Evolutionary conservation across 2,329 filamentous ascomycete genomes (phyloP).

Genomic region (Gaeumannomyces tritici): DNA sequence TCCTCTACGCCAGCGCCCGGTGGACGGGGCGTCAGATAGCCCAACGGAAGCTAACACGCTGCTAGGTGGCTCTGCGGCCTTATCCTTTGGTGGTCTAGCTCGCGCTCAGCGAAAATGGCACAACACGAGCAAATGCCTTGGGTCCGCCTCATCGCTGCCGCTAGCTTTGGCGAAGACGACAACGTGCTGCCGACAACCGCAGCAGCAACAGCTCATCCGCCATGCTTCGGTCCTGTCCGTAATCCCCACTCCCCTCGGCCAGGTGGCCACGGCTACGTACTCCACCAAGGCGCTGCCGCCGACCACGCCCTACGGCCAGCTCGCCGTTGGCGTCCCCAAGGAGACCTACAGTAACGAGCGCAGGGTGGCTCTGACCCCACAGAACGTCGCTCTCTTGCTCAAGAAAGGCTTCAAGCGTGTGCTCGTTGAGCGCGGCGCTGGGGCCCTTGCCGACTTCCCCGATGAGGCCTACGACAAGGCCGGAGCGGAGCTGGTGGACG

Average conservation of each 20-base stretch:
- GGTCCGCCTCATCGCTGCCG: slow-evolving; percentile 6
- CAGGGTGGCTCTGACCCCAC: slow-evolving; percentile 75
- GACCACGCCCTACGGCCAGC: slow-evolving; percentile 55
- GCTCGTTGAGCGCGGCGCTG: slow-evolving; percentile 73
- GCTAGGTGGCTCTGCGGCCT: neutral
- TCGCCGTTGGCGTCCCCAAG: slow-evolving; percentile 70
- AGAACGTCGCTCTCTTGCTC: slow-evolving; percentile 70
- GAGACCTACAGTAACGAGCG: slow-evolving; percentile 74
- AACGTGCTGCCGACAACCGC: slow-evolving; percentile 12
- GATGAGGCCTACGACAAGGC: slow-evolving; percentile 70
- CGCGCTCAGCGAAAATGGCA: slow-evolving; percentile 22
- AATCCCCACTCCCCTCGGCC: slow-evolving; percentile 12
- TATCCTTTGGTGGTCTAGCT: neutral
- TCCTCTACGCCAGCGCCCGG: too few species aligned
- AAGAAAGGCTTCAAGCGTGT: slow-evolving; percentile 79
- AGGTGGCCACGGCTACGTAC: slow-evolving; percentile 17
- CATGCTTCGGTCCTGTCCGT: slow-evolving; percentile 25
- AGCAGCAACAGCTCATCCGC: slow-evolving; percentile 27
- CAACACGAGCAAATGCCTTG: slow-evolving; percentile 20
- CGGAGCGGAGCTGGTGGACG: slow-evolving; percentile 67
- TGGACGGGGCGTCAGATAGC: neutral
- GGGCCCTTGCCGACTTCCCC: slow-evolving; percentile 63
- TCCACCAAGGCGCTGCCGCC: slow-evolving; percentile 30
- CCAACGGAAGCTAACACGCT: neutral
- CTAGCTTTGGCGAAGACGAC: slow-evolving; percentile 12